phyloP scores from a whole-genome alignment of 2,329 filamentous ascomycete species.

The Sporothrix humicola region DNA sequence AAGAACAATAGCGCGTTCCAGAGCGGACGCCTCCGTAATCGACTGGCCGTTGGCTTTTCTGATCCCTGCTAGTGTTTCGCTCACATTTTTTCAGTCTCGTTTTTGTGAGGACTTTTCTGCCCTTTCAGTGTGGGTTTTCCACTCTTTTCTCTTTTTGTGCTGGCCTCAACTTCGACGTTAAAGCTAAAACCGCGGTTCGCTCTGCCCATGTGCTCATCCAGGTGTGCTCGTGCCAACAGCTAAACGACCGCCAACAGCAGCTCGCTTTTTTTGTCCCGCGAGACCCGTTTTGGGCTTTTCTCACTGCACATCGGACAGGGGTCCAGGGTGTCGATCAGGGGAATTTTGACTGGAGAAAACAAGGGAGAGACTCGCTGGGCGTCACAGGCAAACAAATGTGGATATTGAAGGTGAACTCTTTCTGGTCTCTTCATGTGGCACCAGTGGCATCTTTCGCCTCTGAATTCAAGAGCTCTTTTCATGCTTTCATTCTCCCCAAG shows the following conservation, averaged over 20 bases:
- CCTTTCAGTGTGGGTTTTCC: background rate
- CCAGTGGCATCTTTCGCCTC: background rate
- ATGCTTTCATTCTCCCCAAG: background rate
- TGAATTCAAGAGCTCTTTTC: background rate
- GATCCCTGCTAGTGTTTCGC: conserved; percentile 9
- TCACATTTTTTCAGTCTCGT: background rate
- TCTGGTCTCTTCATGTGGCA: background rate
- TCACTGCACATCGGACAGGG: conserved; percentile 21
- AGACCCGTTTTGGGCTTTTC: background rate
- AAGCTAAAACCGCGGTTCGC: conserved; percentile 16
- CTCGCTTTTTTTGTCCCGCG: background rate
- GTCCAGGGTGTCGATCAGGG: conserved; percentile 26
- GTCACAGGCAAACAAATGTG: conserved; percentile 20
- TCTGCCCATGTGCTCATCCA: conserved; percentile 23
- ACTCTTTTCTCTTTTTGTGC: background rate
- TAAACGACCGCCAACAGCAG: no score
- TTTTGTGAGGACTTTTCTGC: background rate
- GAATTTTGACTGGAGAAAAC: conserved; percentile 14
- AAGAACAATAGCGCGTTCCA: conserved; percentile 22
- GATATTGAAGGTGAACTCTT: conserved; percentile 12
- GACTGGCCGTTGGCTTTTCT: conserved; percentile 13
- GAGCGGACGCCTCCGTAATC: background rate
- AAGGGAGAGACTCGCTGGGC: background rate
- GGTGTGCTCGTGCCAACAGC: conserved; percentile 27
- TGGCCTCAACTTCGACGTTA: conserved; percentile 10